phyloP scores from a whole-genome alignment of 1,284 basidiomycete species.

The Baeospora myosura region DNA sequence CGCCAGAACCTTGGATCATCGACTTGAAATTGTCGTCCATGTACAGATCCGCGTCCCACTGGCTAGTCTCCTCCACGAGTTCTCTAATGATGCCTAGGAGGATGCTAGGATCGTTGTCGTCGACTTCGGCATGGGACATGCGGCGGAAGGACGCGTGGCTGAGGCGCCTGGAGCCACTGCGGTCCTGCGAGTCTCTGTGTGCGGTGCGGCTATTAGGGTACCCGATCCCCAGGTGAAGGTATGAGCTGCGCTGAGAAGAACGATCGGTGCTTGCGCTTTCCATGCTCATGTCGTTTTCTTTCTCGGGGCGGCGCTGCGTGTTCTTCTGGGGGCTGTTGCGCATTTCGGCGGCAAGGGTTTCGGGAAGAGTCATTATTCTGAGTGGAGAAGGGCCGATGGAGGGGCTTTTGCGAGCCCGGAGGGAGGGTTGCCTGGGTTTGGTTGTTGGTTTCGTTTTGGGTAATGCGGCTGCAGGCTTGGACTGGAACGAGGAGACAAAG shows the following conservation, averaged over 20 bases:
- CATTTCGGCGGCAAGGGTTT: slow-evolving; percentile 11
- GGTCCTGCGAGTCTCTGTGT: not conserved
- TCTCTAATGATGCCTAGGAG: slow-evolving; percentile 36
- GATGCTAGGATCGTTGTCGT: slow-evolving; percentile 24
- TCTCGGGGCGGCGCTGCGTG: not conserved
- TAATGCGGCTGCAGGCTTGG: not conserved
- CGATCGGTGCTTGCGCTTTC: not conserved
- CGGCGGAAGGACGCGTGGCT: not conserved
- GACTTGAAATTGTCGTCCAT: slow-evolving; percentile 38
- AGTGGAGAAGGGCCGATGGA: slow-evolving; percentile 36
- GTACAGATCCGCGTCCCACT: slow-evolving; percentile 40
- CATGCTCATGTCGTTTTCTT: not conserved
- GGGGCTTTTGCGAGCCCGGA: slow-evolving; percentile 27
- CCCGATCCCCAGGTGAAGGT: slow-evolving; percentile 12
- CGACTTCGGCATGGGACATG: slow-evolving; percentile 11
- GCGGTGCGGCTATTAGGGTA: slow-evolving; percentile 10
- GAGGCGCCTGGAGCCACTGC: not conserved
- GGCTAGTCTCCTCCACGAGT: slow-evolving; percentile 38
- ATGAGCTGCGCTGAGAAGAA: slow-evolving; percentile 1
- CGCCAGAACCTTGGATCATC: slow-evolving; percentile 28
- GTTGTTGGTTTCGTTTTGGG: slow-evolving; percentile 5
- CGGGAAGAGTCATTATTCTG: slow-evolving; percentile 34
- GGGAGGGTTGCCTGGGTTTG: slow-evolving; percentile 13
- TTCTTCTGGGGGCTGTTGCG: not conserved
- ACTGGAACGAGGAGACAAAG: not conserved